These are phyloP conservation scores for Saccharomycopsis sp. DNA, from an alignment of 805 yeast species.

Conservation along the genomic window DNA sequence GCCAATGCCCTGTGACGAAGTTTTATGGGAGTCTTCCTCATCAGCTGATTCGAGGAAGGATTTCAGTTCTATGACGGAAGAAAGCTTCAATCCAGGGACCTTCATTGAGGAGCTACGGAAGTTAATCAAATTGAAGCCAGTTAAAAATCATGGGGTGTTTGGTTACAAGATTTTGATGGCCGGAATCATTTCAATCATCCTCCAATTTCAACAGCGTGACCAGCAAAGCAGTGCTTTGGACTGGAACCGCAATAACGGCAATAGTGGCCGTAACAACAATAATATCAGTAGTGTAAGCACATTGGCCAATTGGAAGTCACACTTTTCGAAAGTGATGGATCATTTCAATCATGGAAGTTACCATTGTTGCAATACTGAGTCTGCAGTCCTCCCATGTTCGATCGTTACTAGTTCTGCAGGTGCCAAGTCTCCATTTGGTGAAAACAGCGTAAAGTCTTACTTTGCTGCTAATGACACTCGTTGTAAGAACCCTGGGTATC, in stretches of 20 bases:
- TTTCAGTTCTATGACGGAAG: neutral
- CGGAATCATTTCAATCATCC: constrained; percentile 60
- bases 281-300: too few relatives aligned
- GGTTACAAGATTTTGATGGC: constrained; percentile 62
- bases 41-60: constrained; percentile 12
- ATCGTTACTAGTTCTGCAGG: constrained; percentile 16
- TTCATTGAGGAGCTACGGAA: constrained; percentile 19
- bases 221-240: constrained; percentile 48
- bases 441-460: constrained; percentile 21
- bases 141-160: constrained; percentile 29
- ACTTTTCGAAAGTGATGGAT: constrained; percentile 63
- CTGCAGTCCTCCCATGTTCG: constrained; percentile 21
- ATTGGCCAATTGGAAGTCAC: constrained; percentile 59
- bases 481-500: constrained; percentile 63
- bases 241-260: constrained; percentile 26
- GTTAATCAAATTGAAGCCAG: constrained; percentile 12
- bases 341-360: constrained; percentile 51
- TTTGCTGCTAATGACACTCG: constrained; percentile 33
- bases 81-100: constrained; percentile 11
- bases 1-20: constrained; percentile 58
- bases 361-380: constrained; percentile 28
- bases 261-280: too few relatives aligned
- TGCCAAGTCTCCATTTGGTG: constrained; percentile 18
- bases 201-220: constrained; percentile 68
- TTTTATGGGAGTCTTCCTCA: constrained; percentile 41